These are phyloP conservation scores for Penicillium decumbens DNA, from an alignment of 2,329 filamentous ascomycete genomes.

Conservation along the genomic window DNA sequence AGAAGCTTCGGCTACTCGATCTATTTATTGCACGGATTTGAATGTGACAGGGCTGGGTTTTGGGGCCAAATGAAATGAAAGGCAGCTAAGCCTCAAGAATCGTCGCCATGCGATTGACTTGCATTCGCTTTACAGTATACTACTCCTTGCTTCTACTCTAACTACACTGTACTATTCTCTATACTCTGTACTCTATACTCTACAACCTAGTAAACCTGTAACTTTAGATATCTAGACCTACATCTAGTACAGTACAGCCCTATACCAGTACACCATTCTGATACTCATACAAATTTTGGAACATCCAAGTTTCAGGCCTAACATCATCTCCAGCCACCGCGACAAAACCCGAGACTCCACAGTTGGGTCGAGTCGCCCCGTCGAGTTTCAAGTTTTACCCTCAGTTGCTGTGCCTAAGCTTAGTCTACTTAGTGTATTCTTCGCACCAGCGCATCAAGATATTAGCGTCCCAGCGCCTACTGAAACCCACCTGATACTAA, in stretches of 20 bases:
- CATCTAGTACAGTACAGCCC: no score
- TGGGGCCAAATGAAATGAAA: neutral
- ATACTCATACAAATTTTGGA: no score
- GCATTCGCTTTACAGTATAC: neutral
- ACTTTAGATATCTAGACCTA: no score
- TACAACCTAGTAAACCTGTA: no score
- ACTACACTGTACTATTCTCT: neutral
- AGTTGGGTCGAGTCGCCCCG: no score
- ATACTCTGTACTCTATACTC: no score
- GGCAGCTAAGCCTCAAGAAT: slow-evolving; percentile 3
- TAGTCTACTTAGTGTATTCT: neutral
- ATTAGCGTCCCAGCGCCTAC: slow-evolving; percentile 1
- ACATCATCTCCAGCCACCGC: no score
- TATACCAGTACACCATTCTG: no score
- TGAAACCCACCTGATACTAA: neutral
- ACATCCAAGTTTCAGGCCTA: no score
- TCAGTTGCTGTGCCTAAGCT: neutral
- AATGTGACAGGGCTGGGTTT: neutral
- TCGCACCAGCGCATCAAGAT: slow-evolving; percentile 1
- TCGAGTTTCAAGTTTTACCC: no score
- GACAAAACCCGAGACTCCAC: no score
- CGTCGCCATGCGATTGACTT: neutral
- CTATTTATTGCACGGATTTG: neutral
- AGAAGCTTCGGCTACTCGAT: neutral
- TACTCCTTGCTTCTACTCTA: neutral